phyloP scores from a whole-genome alignment of 495 filamentous ascomycete species.

The Tricharina praecox region DNA sequence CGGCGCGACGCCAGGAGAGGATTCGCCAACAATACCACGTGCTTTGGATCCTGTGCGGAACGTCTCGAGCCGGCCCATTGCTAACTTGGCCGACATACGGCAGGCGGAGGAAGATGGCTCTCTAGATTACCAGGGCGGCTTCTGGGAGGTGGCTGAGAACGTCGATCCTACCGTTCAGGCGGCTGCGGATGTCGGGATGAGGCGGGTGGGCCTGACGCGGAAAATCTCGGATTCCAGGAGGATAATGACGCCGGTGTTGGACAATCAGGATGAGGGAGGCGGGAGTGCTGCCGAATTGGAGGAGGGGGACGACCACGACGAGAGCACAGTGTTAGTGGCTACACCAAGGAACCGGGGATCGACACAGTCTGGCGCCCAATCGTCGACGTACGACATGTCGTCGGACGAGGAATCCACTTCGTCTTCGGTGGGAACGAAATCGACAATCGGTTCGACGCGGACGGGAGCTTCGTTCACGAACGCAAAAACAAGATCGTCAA shows the following conservation, averaged over 20 bases:
- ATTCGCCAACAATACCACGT: constrained; percentile 16
- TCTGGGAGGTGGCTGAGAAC: constrained; percentile 12
- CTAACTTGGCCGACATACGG: constrained; percentile 16
- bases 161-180: constrained; percentile 18
- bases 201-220: constrained; percentile 21
- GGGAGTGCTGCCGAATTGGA: neutral
- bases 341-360: constrained; percentile 16
- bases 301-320: neutral
- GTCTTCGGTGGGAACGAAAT: constrained; percentile 4
- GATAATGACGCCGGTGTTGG: constrained; percentile 12
- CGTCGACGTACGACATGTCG: constrained; percentile 14
- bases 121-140: constrained; percentile 7
- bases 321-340: too few species aligned
- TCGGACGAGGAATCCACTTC: constrained; percentile 22
- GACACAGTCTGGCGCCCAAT: constrained; percentile 17
- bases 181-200: constrained; percentile 24
- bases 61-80: constrained; percentile 6
- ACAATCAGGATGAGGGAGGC: neutral
- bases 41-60: neutral
- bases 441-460: neutral
- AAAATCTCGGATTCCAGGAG: constrained; percentile 26
- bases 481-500: neutral
- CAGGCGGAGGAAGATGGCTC: constrained; percentile 19
- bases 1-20: constrained; percentile 2
- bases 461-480: neutral